Conservation (phyloP, 768 basidiomycete genomes). For the Boletus rubescentipes region DNA sequence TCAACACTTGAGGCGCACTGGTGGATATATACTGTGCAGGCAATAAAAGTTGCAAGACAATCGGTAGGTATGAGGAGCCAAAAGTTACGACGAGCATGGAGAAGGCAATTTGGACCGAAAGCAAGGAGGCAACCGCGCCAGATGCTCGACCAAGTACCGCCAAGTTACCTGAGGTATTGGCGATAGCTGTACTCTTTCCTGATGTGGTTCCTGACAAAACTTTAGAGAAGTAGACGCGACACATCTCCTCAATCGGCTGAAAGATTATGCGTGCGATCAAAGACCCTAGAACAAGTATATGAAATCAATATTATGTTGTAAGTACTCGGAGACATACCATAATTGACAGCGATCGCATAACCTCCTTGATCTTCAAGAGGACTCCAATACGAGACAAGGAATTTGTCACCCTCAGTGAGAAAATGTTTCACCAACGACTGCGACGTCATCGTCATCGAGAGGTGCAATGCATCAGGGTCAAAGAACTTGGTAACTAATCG, state of each 20-base stretch:
- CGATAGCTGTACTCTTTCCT: conserved; percentile 1
- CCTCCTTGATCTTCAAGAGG: conserved; percentile 88
- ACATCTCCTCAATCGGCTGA: conserved; percentile 93
- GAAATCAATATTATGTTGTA: neutral
- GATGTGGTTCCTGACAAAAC: conserved; percentile 38
- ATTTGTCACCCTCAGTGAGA: conserved; percentile 92
- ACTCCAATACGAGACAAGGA: conserved; percentile 83
- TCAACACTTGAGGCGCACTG: conserved; percentile 76
- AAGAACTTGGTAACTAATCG: conserved; percentile 35
- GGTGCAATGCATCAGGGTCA: conserved; percentile 46
- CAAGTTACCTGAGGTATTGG: neutral
- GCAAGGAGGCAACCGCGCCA: conserved; percentile 52
- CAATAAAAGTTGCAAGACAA: conserved; percentile 67
- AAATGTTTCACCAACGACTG: conserved; percentile 94
- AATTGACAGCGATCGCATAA: conserved; percentile 94
- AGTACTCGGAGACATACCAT: conserved; percentile 54
- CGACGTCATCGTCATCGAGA: conserved; percentile 81
- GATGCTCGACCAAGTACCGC: conserved; percentile 41
- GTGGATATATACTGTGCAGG: conserved; percentile 69
- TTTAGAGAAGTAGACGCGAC: conserved; percentile 85
- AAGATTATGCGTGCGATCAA: conserved; percentile 90
- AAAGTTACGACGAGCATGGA: conserved; percentile 73
- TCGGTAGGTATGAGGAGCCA: conserved; percentile 70
- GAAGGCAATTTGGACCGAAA: conserved; percentile 65
- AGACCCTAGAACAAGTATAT: conserved; percentile 57